These are phyloP conservation scores for Rhipidocladum racemiflorum DNA, from an alignment of 176 grass and related monocot genomes.

Conservation along the genomic window DNA sequence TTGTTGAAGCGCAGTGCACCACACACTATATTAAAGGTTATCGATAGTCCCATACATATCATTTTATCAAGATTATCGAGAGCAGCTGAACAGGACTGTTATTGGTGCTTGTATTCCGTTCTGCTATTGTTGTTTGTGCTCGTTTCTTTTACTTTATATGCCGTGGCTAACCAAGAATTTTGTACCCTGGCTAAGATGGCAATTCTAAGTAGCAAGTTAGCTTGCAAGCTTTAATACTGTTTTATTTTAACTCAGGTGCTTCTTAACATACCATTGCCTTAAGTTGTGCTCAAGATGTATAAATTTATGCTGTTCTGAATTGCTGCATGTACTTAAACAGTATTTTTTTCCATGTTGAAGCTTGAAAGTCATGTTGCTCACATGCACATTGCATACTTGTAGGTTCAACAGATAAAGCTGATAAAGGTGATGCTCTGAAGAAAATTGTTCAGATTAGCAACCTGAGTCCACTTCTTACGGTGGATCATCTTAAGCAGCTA, in stretches of 20 bases:
- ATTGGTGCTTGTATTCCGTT: no score
- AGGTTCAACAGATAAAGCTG: conserved; percentile 62
- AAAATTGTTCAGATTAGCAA: conserved; percentile 95
- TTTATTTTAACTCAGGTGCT: not conserved
- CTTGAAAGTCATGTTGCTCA: not conserved
- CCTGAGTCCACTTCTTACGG: conserved; percentile 73
- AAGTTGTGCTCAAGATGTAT: not conserved
- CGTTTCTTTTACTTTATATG: no score
- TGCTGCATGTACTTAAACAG: not conserved
- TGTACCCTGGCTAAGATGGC: no score
- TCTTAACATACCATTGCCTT: not conserved
- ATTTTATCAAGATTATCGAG: no score
- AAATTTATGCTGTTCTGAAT: not conserved
- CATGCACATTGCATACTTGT: conserved; percentile 8
- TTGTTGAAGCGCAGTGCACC: no score
- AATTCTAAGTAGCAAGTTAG: no score
- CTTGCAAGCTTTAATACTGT: not conserved
- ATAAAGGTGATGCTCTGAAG: conserved; percentile 65
- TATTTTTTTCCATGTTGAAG: not conserved
- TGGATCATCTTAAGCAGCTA: conserved; percentile 83
- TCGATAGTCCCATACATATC: no score
- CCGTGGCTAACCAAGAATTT: no score
- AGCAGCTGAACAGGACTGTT: no score
- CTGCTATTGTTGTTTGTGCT: no score
- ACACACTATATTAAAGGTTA: no score